phyloP scores from a whole-genome alignment of 371 early-diverging fungal genomes.

The Circinella umbellata region DNA sequence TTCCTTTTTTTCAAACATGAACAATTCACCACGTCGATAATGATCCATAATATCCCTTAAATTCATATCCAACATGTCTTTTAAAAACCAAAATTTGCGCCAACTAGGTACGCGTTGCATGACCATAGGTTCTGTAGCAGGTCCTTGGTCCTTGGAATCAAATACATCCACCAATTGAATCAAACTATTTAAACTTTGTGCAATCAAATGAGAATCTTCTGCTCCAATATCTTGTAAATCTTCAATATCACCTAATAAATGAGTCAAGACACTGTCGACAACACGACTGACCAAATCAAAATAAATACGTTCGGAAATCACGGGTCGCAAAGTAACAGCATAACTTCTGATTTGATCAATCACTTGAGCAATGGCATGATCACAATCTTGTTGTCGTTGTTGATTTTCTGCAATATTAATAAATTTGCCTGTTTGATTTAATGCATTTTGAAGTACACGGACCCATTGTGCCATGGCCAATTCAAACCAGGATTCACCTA shows the following conservation, averaged over 20 bases:
- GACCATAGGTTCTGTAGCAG: constrained; percentile 41
- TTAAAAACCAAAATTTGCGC: constrained; percentile 63
- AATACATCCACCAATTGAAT: constrained; percentile 59
- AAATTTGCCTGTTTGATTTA: constrained; percentile 56
- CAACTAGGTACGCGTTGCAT: constrained; percentile 51
- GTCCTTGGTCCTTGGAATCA: constrained; percentile 41
- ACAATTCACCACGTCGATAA: constrained; percentile 58
- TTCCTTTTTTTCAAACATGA: constrained; percentile 62
- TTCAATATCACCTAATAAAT: constrained; percentile 61
- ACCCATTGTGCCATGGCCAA: constrained; percentile 37
- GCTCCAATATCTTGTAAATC: constrained; percentile 69
- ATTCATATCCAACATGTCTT: constrained; percentile 69
- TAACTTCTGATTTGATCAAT: constrained; percentile 51
- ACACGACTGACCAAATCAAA: constrained; percentile 49
- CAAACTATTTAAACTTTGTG: constrained; percentile 52
- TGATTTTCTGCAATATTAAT: constrained; percentile 49
- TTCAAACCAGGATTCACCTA: constrained; percentile 42
- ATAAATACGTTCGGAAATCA: constrained; percentile 28
- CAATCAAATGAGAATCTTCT: constrained; percentile 69
- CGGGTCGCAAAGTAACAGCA: constrained; percentile 42
- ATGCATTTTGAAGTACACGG: constrained; percentile 21
- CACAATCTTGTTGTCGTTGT: constrained; percentile 48
- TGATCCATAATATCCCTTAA: constrained; percentile 74
- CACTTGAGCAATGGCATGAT: constrained; percentile 54
- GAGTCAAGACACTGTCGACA: constrained; percentile 45